A percentile compares a stretch with the other conserved stretches of the same genome.
Evolutionary conservation across 2,329 filamentous ascomycete species (phyloP).

Genomic region (Stylonectria norvegica): DNA sequence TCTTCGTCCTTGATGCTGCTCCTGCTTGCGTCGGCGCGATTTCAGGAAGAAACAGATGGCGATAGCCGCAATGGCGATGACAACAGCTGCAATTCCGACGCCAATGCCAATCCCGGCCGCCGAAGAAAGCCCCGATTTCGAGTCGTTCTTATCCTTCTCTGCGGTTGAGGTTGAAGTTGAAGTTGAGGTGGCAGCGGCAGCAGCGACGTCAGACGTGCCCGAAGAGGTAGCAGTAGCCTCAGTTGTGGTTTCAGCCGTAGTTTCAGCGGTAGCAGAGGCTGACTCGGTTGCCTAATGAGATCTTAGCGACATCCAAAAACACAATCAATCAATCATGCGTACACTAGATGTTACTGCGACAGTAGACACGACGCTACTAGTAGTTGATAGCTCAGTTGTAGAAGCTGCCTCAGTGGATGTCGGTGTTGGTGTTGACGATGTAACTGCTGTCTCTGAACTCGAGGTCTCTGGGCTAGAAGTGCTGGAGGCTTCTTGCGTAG

Average conservation of each 20-base stretch:
- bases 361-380: not conserved
- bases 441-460: too few relatives aligned
- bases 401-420: too few relatives aligned
- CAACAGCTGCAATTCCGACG: constrained; percentile 43
- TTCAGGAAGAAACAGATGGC: constrained; percentile 35
- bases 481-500: too few relatives aligned
- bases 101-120: constrained; percentile 50
- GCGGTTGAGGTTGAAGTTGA: constrained; percentile 10
- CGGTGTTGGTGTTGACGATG: too few relatives aligned
- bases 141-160: constrained; percentile 13
- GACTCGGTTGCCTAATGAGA: constrained; percentile 9
- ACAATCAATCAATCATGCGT: constrained; percentile 3
- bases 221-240: constrained; percentile 10
- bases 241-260: constrained; percentile 1
- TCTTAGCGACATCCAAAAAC: constrained; percentile 7
- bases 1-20: constrained; percentile 23
- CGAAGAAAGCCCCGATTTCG: constrained; percentile 21
- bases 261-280: constrained; percentile 7
- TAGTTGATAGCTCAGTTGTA: constrained; percentile 8
- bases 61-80: constrained; percentile 38
- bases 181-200: constrained; percentile 13
- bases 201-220: too few relatives aligned
- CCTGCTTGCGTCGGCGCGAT: constrained; percentile 28
- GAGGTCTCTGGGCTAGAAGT: too few relatives aligned
- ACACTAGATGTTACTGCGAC: constrained; percentile 13